Evolutionary conservation across 495 filamentous ascomycete genomes (phyloP), one percentile per base, ranked within the genome.

Genomic region (Aspergillus olivimuriae): DNA sequence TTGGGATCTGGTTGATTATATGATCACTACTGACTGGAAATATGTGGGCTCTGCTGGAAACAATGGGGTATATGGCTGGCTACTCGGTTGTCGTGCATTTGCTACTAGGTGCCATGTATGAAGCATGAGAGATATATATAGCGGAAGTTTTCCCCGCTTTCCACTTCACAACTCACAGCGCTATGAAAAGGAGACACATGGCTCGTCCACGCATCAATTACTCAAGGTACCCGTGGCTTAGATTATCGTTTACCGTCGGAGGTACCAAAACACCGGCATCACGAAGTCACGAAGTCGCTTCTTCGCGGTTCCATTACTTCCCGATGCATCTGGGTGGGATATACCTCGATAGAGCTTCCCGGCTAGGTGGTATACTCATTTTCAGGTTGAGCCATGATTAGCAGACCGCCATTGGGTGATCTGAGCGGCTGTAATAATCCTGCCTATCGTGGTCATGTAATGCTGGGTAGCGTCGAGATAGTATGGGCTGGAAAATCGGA

Each of bases 341-440:
- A 74, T 48, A 52, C 52, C 7, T 61, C 46, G 23, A 11, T 28
- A 42, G 14, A 51, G 54, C 20, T 51, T 26, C 4, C 69, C 66
- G 54, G 48, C 45, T 52, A 58, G 10, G 44, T 50, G 15, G 48
- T 44, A 20, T 83, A 85, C 50, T 86, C 82, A 52, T 87, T 87
- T 56, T 88, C 84, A 0, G 82, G 82, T 58, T 88, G 84, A 10
- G 82, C 61, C 7, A 87, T 59, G 37, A 87, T 84, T 2, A 88
- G 72, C 0, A 81, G 82, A 1, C 84, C 84, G 3, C 79, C 83
- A 48, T 86, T 80, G 1, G n/a, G 81, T 85, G 42, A 87, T 83
- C 50, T 87, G 82, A 1, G 75, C 77, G 14, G 73, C 69, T 6
- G 82, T 80, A 47, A 89, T 78, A 12, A 80, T 73, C 19, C 60